Percentiles rank a stretch among this genome's conserved stretches.
Conservation (phyloP, 345 rosid genomes). For the Orychophragmus violaceus region DNA sequence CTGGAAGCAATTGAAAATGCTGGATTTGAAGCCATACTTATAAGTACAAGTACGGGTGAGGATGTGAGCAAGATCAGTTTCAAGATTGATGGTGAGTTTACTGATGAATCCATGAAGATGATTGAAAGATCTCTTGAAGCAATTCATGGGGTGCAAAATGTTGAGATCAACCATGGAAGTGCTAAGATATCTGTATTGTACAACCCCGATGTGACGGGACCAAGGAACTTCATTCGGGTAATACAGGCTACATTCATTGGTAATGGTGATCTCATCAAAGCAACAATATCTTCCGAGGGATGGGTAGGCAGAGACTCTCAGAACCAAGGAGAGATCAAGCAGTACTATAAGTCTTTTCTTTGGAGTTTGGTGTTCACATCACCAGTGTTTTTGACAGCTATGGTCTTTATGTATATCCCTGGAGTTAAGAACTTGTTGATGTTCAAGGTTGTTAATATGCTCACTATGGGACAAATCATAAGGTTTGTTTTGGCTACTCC, state of each 20-base stretch:
- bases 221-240: slow-evolving; percentile 58
- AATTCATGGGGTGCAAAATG: slow-evolving; percentile 61
- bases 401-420: slow-evolving; percentile 83
- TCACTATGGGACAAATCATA: slow-evolving; percentile 53
- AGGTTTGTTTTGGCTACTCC: slow-evolving; percentile 75
- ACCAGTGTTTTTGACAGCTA: slow-evolving; percentile 75
- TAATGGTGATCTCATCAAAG: slow-evolving; percentile 56
- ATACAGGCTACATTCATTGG: slow-evolving; percentile 73
- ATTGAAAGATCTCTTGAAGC: slow-evolving; percentile 61
- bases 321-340: slow-evolving; percentile 54
- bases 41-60: slow-evolving; percentile 53
- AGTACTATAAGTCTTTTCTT: slow-evolving; percentile 50
- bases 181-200: slow-evolving; percentile 57
- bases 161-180: slow-evolving; percentile 27
- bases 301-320: slow-evolving; percentile 50
- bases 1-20: slow-evolving; percentile 45
- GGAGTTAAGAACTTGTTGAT: slow-evolving; percentile 53
- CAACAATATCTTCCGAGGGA: slow-evolving; percentile 56
- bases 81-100: slow-evolving; percentile 56
- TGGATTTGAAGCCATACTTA: slow-evolving; percentile 71
- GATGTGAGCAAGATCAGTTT: slow-evolving; percentile 66
- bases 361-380: slow-evolving; percentile 86
- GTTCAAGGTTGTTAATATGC: slow-evolving; percentile 67
- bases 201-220: slow-evolving; percentile 65
- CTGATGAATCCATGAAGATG: slow-evolving; percentile 43